Evolutionary conservation across 2,329 filamentous ascomycete species (phyloP).

Genomic region (Phialophora expanda): DNA sequence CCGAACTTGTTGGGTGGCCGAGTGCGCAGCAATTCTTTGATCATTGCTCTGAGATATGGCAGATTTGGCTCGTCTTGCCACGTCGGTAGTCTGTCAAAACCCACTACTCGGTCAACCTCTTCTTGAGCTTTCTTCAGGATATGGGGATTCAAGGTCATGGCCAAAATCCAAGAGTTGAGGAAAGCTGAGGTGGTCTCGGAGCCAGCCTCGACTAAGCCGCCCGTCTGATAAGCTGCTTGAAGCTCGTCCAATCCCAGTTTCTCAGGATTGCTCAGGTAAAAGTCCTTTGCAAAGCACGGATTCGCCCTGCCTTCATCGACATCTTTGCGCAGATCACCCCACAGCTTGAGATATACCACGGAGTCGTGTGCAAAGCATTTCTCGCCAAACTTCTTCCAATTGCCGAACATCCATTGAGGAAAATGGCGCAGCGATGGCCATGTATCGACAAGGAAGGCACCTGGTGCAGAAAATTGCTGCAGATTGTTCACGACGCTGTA

Average conservation of each 20-base stretch:
- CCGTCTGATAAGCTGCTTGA: conserved; percentile 33
- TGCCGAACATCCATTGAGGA: conserved; percentile 44
- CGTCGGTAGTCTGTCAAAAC: conserved; percentile 53
- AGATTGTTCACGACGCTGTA: conserved; percentile 55
- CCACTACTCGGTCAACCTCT: conserved; percentile 59
- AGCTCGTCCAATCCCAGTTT: conserved; percentile 32
- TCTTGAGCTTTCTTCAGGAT: conserved; percentile 54
- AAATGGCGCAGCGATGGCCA: conserved; percentile 53
- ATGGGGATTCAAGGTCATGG: conserved; percentile 51
- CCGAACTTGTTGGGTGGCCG: conserved; percentile 53
- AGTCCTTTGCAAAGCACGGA: conserved; percentile 34
- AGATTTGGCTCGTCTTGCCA: conserved; percentile 57
- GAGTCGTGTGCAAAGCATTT: conserved; percentile 32
- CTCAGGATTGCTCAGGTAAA: conserved; percentile 28
- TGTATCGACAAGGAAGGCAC: conserved; percentile 52
- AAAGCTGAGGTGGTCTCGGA: conserved; percentile 39
- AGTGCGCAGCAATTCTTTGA: conserved; percentile 43
- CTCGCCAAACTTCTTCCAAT: conserved; percentile 32
- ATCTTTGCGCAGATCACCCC: conserved; percentile 31
- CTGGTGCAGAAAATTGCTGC: conserved; percentile 53
- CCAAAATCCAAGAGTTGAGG: conserved; percentile 35
- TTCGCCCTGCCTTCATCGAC: conserved; percentile 28
- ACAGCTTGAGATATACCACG: conserved; percentile 30
- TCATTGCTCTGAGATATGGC: conserved; percentile 58
- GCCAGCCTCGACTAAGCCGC: conserved; percentile 39